Evolutionary conservation across 2,329 filamentous ascomycete species (phyloP), one percentile per base, ranked within the genome.

Genomic region (Leptodontidium sp.): DNA sequence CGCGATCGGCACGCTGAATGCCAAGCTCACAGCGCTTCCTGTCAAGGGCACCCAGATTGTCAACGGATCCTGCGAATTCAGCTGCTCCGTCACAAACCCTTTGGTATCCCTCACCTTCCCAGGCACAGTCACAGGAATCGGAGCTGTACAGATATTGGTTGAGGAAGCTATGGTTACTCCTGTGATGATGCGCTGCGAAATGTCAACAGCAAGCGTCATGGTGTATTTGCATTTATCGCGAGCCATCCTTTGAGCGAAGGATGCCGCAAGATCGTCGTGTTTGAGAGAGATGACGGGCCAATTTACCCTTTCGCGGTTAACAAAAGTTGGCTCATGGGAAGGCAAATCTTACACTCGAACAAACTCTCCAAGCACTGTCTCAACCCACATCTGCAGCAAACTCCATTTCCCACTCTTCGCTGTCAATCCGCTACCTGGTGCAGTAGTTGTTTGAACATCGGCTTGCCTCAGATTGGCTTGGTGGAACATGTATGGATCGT

Each of bases 401-500:
- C 64, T 66, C 61, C 61, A 66, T 38, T 68, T 55, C 21, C 66
- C 61, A 17, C 35, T 61, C 45, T 66, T 66, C 2, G 64, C 64
- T 26, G 64, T 66, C 3, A 66, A n/a, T 15, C 64, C 64, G 12
- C 40, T 45, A 12, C 57, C 57, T 26, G 57, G 57, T 29, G 64
- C 29, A 47, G 50, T 69, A 11, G 62, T 67, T 17, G 49, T 61
- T 7, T 55, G 62, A 32, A 83, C 80, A 65, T 86, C 86, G 2
- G 79, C 79, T 50, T 85, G 82, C 64, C 87, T 82, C 68, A 86
- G 75, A 74, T 90, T 90, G 66, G 86, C 86, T 78, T 90, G 87
- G 77, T 90, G 88, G 81, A 90, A 83, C 75, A 76, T 76, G 57
- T 59, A 73, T n/a, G 74, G 67, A 61, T 76, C 75, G 32, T 74